Percentiles rank a stretch among this genome's conserved stretches.
phyloP scores from a whole-genome alignment of 23 red algal species.

The Gracilaria vermiculophylla region DNA sequence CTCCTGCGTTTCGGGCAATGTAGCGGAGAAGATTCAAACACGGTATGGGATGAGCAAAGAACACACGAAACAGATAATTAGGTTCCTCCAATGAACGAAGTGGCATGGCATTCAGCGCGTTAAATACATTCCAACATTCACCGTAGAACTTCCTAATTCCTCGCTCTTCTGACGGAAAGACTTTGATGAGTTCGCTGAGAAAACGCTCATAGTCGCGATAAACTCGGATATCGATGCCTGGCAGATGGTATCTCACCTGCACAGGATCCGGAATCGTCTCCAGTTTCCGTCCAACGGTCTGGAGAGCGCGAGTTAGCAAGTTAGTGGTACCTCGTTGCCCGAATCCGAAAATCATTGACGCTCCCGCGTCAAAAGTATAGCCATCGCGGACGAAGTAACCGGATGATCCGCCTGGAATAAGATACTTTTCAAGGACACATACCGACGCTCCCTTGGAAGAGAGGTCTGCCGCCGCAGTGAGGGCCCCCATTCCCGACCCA shows the following conservation, averaged over 20 bases:
- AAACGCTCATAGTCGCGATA: conserved; percentile 82
- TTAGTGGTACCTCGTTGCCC: conserved; percentile 84
- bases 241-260: conserved; percentile 88
- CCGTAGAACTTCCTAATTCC: conserved; percentile 87
- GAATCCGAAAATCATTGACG: conserved; percentile 98
- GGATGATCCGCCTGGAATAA: conserved; percentile 87
- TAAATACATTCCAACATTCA: conserved; percentile 86
- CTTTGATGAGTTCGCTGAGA: conserved; percentile 67
- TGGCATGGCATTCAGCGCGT: conserved; percentile 80
- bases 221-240: conserved; percentile 80
- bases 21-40: conserved; percentile 84
- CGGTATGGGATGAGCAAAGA: conserved; percentile 71
- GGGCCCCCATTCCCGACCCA: conserved; percentile 93
- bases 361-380: conserved; percentile 92
- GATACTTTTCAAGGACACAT: conserved; percentile 83
- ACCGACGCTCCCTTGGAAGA: conserved; percentile 78
- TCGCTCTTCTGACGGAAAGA: conserved; percentile 72
- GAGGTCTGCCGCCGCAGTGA: conserved; percentile 86
- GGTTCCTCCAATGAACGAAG: conserved; percentile 91
- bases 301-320: conserved; percentile 82
- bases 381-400: conserved; percentile 75
- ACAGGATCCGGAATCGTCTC: conserved; percentile 91
- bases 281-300: conserved; percentile 38
- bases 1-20: conserved; percentile 78
- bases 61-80: conserved; percentile 76